These are phyloP conservation scores for Teunomyces lycoperdinae DNA, from an alignment of 805 yeast genomes.

Conservation along the genomic window DNA sequence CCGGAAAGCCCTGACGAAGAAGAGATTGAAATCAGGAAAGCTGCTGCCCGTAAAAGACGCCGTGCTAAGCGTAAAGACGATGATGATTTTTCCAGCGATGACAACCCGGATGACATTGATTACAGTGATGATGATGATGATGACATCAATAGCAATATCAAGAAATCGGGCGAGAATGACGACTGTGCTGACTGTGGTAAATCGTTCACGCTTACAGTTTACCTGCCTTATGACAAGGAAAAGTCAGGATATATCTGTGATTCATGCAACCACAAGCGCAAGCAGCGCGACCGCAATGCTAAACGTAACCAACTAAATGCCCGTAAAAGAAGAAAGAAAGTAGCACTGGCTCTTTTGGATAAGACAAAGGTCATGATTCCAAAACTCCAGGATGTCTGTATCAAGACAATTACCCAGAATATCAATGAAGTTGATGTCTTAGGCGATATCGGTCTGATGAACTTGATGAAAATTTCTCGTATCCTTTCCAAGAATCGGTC, in stretches of 20 bases:
- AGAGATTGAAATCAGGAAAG: slow-evolving; percentile 26
- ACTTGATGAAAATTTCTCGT: slow-evolving; percentile 66
- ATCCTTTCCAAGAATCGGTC: slow-evolving; percentile 83
- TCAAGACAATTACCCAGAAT: slow-evolving; percentile 59
- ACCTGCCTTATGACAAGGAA: slow-evolving; percentile 51
- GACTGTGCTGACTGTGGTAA: slow-evolving; percentile 62
- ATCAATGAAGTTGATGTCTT: slow-evolving; percentile 75
- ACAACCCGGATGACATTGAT: slow-evolving; percentile 32
- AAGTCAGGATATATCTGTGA: slow-evolving; percentile 67
- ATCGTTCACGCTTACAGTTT: slow-evolving; percentile 61
- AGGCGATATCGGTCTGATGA: slow-evolving; percentile 81
- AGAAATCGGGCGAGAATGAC: slow-evolving; percentile 51
- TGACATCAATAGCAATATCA: slow-evolving; percentile 16
- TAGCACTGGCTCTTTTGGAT: slow-evolving; percentile 83
- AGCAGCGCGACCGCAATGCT: slow-evolving; percentile 42
- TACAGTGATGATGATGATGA: slow-evolving; percentile 28
- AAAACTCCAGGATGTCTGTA: slow-evolving; percentile 79
- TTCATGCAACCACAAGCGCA: slow-evolving; percentile 47
- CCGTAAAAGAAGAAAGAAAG: slow-evolving; percentile 69
- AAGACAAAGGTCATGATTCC: slow-evolving; percentile 61
- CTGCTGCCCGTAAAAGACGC: slow-evolving; percentile 41
- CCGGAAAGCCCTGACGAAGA: slow-evolving; percentile 16
- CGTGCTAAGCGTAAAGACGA: slow-evolving; percentile 24
- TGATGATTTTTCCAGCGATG: slow-evolving; percentile 24
- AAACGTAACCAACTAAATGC: slow-evolving; percentile 58